Conservation (phyloP, 2,329 filamentous ascomycete genomes). For the Macroventuria anomochaeta region DNA sequence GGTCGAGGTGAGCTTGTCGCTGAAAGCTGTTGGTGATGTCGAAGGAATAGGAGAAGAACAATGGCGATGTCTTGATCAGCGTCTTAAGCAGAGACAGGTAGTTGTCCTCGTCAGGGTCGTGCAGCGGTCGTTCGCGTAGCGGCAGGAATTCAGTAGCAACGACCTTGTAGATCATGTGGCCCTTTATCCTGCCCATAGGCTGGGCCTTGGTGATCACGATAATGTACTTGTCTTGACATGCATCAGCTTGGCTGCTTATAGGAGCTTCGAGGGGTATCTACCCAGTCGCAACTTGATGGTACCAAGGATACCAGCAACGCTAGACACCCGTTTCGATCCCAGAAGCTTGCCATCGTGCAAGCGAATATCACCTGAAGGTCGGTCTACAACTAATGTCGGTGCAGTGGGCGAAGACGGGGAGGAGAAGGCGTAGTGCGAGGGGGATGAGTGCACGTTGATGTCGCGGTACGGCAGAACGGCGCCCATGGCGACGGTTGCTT, state of each 20-base stretch:
- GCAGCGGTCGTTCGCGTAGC: conserved; percentile 87
- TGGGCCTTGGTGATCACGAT: conserved; percentile 95
- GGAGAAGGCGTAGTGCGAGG: conserved; percentile 93
- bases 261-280: conserved; percentile 50
- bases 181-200: conserved; percentile 87
- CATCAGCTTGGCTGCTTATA: conserved; percentile 24
- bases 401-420: conserved; percentile 92
- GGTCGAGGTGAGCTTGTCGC: conserved; percentile 80
- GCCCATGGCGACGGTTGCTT: conserved; percentile 52
- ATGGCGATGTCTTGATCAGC: conserved; percentile 81
- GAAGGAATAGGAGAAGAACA: conserved; percentile 98
- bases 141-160: conserved; percentile 90
- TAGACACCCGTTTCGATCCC: conserved; percentile 84
- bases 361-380: conserved; percentile 88
- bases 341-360: conserved; percentile 80
- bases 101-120: conserved; percentile 91
- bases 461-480: conserved; percentile 80
- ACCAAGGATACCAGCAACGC: conserved; percentile 92
- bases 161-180: conserved; percentile 96
- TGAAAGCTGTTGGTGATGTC: conserved; percentile 98
- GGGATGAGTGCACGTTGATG: conserved; percentile 93
- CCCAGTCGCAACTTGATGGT: conserved; percentile 92
- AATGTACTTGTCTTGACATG: conserved; percentile 81
- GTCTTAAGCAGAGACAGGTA: conserved; percentile 83
- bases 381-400: conserved; percentile 85